Percentiles rank a stretch among this genome's conserved stretches.
phyloP scores from a whole-genome alignment of 2,329 filamentous ascomycete species.

The Xylariaceae sp. region DNA sequence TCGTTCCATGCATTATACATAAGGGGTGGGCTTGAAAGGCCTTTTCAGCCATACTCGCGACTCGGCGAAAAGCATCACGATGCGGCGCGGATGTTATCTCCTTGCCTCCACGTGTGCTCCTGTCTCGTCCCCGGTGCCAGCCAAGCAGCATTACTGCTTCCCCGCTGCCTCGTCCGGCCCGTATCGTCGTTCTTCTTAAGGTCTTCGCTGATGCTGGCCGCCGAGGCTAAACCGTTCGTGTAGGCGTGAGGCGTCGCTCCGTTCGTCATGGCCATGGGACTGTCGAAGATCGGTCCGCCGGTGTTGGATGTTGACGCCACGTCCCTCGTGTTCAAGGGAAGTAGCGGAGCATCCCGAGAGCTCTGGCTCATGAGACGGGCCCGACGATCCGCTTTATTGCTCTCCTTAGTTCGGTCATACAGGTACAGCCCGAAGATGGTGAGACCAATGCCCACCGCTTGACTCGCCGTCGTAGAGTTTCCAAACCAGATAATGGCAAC shows the following conservation, averaged over 20 bases:
- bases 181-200: conserved; percentile 55
- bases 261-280: conserved; percentile 28
- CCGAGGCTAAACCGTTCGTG: conserved; percentile 42
- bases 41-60: neutral
- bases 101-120: conserved; percentile 73
- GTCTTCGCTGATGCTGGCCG: conserved; percentile 38
- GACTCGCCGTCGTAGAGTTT: conserved; percentile 76
- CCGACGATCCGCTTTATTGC: conserved; percentile 80
- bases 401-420: conserved; percentile 88
- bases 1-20: conserved; percentile 22
- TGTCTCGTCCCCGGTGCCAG: conserved; percentile 77
- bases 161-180: conserved; percentile 38
- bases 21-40: conserved; percentile 2
- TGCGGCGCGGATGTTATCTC: conserved; percentile 35
- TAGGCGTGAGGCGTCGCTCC: conserved; percentile 37
- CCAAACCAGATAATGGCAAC: conserved; percentile 96
- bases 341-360: conserved; percentile 44
- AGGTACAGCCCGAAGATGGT: conserved; percentile 92
- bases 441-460: conserved; percentile 79
- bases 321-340: conserved; percentile 59
- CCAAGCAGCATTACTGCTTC: conserved; percentile 53
- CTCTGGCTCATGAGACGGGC: conserved; percentile 62
- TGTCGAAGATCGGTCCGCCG: conserved; percentile 36
- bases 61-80: conserved; percentile 15
- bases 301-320: conserved; percentile 31